These are phyloP conservation scores for Blastobotrys buckinghamii DNA, from an alignment of 1,139 yeast genomes.

Conservation along the genomic window DNA sequence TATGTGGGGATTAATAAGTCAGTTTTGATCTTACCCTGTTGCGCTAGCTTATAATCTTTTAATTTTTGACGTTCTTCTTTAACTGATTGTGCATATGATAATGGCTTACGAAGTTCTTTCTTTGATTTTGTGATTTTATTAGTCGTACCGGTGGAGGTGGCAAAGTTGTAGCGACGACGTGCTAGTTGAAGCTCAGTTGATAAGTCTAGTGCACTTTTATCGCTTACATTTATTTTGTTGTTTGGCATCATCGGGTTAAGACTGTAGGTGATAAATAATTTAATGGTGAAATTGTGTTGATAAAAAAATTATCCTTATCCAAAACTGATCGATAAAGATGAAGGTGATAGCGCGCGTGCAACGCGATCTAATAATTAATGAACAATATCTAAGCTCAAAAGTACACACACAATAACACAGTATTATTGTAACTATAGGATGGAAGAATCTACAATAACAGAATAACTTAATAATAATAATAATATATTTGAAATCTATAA, in stretches of 20 bases:
- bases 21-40: constrained; percentile 17
- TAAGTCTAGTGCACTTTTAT: constrained; percentile 21
- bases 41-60: constrained; percentile 19
- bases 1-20: constrained; percentile 2
- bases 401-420: too few species aligned
- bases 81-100: background rate
- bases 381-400: too few species aligned
- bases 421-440: too few species aligned
- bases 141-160: constrained; percentile 17
- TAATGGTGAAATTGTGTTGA: too few species aligned
- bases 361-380: too few species aligned
- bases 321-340: too few species aligned
- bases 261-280: too few species aligned
- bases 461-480: too few species aligned
- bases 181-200: constrained; percentile 23
- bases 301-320: too few species aligned
- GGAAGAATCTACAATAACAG: too few species aligned
- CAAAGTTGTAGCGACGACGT: constrained; percentile 10
- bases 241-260: too few species aligned
- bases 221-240: constrained; percentile 13
- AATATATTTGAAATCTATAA: background rate
- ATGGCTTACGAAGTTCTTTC: constrained; percentile 3
- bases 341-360: too few species aligned
- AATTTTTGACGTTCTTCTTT: constrained; percentile 16
- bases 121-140: constrained; percentile 22